Conservation (phyloP, 2,329 filamentous ascomycete species). For the Aspergillus carbonarius region DNA sequence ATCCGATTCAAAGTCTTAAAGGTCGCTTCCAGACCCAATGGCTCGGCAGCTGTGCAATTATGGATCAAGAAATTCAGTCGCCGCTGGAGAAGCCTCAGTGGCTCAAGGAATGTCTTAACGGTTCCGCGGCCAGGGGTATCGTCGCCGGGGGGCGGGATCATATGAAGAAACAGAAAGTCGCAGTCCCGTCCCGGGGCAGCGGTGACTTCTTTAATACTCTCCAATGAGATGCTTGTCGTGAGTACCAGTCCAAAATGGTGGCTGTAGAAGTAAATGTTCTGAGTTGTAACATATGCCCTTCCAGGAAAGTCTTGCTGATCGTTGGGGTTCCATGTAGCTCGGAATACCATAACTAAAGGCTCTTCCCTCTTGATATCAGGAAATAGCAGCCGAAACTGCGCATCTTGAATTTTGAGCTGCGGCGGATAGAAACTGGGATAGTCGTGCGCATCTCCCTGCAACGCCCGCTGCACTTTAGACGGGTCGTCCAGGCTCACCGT, state of each 20-base stretch:
- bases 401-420: slow-evolving; percentile 80
- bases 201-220: slow-evolving; percentile 81
- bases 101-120: slow-evolving; percentile 90
- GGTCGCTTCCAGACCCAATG: slow-evolving; percentile 66
- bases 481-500: slow-evolving; percentile 56
- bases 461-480: slow-evolving; percentile 35
- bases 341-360: slow-evolving; percentile 85
- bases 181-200: slow-evolving; percentile 86
- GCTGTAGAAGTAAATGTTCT: slow-evolving; percentile 93
- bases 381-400: slow-evolving; percentile 90
- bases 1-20: slow-evolving; percentile 72
- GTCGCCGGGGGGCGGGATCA: slow-evolving; percentile 62
- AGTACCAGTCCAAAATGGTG: slow-evolving; percentile 89
- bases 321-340: slow-evolving; percentile 81
- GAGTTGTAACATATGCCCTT: slow-evolving; percentile 81
- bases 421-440: slow-evolving; percentile 75
- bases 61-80: slow-evolving; percentile 83
- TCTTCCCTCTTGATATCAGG: slow-evolving; percentile 74
- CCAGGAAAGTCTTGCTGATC: slow-evolving; percentile 77
- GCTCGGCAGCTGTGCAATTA: slow-evolving; percentile 71
- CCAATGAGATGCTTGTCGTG: slow-evolving; percentile 73
- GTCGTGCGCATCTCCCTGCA: slow-evolving; percentile 47
- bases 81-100: slow-evolving; percentile 75
- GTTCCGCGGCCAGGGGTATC: slow-evolving; percentile 71
- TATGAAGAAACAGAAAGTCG: slow-evolving; percentile 87